These are phyloP conservation scores for Melaleuca alternifolia DNA, from an alignment of 345 rosid genomes.

Conservation along the genomic window DNA sequence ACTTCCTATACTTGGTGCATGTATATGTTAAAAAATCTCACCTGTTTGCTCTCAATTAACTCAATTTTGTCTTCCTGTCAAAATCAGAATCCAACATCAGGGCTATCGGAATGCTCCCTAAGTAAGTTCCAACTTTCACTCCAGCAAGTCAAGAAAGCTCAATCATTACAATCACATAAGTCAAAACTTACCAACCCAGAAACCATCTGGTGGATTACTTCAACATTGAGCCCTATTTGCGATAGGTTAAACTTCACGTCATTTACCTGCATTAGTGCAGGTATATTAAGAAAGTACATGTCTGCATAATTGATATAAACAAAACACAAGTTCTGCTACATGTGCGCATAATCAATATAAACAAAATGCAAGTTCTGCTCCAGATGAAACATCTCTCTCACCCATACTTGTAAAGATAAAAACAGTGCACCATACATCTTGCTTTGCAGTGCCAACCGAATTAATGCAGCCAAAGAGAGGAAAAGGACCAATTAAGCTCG, in stretches of 20 bases:
- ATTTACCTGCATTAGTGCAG: conserved; percentile 38
- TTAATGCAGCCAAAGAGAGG: not conserved
- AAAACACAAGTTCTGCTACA: not conserved
- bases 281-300: not conserved
- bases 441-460: not conserved
- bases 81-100: not conserved
- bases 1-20: not conserved
- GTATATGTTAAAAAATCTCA: conserved; percentile 1
- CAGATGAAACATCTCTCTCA: not conserved
- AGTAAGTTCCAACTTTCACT: not conserved
- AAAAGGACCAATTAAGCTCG: not conserved
- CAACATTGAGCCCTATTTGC: conserved; percentile 67
- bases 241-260: conserved; percentile 66
- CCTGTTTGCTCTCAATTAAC: conserved; percentile 75
- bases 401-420: not conserved
- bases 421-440: not conserved
- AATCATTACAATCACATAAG: not conserved
- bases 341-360: not conserved
- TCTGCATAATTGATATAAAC: not conserved
- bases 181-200: conserved; percentile 60
- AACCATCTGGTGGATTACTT: conserved; percentile 55
- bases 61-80: conserved; percentile 81
- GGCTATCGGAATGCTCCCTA: not conserved
- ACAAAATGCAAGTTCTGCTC: not conserved
- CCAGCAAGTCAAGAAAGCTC: not conserved